phyloP scores from a whole-genome alignment of 345 rosid species.

The Euphorbia peplus region DNA sequence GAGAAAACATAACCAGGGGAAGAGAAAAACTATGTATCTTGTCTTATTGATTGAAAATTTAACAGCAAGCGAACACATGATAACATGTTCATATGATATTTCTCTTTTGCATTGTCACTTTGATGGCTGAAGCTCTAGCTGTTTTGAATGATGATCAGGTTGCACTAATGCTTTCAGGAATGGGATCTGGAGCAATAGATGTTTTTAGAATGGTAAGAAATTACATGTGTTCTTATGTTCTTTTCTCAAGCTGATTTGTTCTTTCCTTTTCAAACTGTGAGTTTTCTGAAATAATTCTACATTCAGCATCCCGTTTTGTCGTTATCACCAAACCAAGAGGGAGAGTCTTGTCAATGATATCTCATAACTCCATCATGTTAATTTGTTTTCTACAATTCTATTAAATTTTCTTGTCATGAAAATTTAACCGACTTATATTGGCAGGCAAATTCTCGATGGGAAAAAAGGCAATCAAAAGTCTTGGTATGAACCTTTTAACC shows the following conservation, averaged over 20 bases:
- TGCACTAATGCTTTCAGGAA: slow-evolving; percentile 93
- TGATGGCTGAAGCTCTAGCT: slow-evolving; percentile 1
- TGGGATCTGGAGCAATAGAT: slow-evolving; percentile 71
- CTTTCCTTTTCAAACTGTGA: not conserved
- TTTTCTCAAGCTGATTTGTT: not conserved
- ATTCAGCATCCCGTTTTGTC: not conserved
- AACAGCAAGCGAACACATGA: not conserved
- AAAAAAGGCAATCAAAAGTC: slow-evolving; percentile 87
- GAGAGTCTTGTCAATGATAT: not conserved
- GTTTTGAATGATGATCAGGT: slow-evolving; percentile 53
- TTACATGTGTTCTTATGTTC: not conserved
- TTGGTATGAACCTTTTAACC: slow-evolving; percentile 51
- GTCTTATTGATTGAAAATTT: not conserved
- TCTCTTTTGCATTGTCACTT: not conserved
- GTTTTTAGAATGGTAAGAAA: slow-evolving; percentile 83
- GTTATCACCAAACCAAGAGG: not conserved
- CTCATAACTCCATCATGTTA: not conserved
- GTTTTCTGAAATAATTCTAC: not conserved
- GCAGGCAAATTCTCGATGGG: slow-evolving; percentile 93
- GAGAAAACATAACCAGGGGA: not conserved
- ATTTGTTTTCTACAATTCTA: not conserved
- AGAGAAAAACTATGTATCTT: not conserved
- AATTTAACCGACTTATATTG: slow-evolving; percentile 17
- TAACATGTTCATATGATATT: not conserved
- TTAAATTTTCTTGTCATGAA: not conserved